Evolutionary conservation across 2,329 filamentous ascomycete species (phyloP).

Genomic region (Xylaria sp.): DNA sequence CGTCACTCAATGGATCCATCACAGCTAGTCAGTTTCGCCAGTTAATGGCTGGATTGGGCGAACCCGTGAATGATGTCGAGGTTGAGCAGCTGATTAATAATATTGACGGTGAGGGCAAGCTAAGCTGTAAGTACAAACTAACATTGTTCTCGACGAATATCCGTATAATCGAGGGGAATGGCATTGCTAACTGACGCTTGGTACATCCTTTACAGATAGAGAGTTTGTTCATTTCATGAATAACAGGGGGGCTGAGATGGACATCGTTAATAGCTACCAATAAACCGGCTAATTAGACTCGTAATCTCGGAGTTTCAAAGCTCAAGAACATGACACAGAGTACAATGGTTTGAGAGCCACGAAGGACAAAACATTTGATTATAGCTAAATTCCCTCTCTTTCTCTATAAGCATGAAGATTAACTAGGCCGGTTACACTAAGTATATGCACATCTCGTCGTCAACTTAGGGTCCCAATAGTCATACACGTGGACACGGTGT

Average conservation of each 20-base stretch:
- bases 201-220: not conserved
- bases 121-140: slow-evolving; percentile 50
- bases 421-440: not conserved
- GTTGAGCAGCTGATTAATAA: slow-evolving; percentile 51
- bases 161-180: not conserved
- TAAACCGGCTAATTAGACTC: slow-evolving; percentile 7
- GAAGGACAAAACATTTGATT: not conserved
- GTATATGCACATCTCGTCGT: not conserved
- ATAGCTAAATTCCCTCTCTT: not conserved
- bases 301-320: not conserved
- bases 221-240: slow-evolving; percentile 53
- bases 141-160: slow-evolving; percentile 34
- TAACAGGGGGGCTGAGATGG: slow-evolving; percentile 47
- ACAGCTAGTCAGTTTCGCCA: slow-evolving; percentile 51
- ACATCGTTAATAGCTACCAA: slow-evolving; percentile 45
- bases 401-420: not conserved
- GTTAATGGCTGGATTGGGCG: slow-evolving; percentile 49
- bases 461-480: not conserved
- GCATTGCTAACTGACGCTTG: not conserved
- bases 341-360: no score
- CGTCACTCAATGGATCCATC: slow-evolving; percentile 51
- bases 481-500: not conserved
- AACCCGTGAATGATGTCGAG: slow-evolving; percentile 51
- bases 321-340: not conserved
- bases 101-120: slow-evolving; percentile 52